These are phyloP conservation scores for Pulveroboletus sp. DNA, from an alignment of 768 basidiomycete species.

Conservation along the genomic window DNA sequence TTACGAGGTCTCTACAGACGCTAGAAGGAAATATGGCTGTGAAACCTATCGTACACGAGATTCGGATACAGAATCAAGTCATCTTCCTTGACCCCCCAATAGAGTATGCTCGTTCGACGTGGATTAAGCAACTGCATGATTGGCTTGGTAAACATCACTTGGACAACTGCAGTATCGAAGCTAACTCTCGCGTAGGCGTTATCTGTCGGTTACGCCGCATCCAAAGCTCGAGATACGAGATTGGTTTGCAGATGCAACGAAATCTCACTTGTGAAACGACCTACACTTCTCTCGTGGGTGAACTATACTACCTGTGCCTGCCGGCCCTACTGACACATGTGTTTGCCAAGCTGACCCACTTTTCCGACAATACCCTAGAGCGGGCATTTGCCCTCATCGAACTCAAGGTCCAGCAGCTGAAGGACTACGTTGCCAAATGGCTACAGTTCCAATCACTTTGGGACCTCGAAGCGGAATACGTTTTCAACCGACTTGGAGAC, in stretches of 20 bases:
- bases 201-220: slow-evolving; percentile 84
- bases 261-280: slow-evolving; percentile 60
- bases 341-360: slow-evolving; percentile 56
- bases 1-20: slow-evolving; percentile 39
- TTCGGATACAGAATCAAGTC: slow-evolving; percentile 97
- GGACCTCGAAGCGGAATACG: slow-evolving; percentile 97
- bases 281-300: slow-evolving; percentile 75
- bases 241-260: slow-evolving; percentile 87
- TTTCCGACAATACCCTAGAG: slow-evolving; percentile 69
- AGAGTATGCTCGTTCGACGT: slow-evolving; percentile 85
- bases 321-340: slow-evolving; percentile 3
- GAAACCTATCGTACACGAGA: slow-evolving; percentile 89
- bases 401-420: slow-evolving; percentile 79
- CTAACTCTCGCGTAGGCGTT: slow-evolving; percentile 47
- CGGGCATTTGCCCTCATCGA: slow-evolving; percentile 86
- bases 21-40: slow-evolving; percentile 70
- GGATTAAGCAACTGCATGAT: slow-evolving; percentile 86
- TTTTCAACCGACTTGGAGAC: slow-evolving; percentile 93
- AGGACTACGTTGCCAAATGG: slow-evolving; percentile 95
- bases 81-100: slow-evolving; percentile 98
- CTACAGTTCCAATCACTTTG: slow-evolving; percentile 98
- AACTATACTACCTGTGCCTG: background rate
- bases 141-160: slow-evolving; percentile 60
- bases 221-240: slow-evolving; percentile 95
- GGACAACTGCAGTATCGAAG: background rate